Evolutionary conservation across 768 basidiomycete genomes (phyloP).

Genomic region (Pisolithus microcarpus): DNA sequence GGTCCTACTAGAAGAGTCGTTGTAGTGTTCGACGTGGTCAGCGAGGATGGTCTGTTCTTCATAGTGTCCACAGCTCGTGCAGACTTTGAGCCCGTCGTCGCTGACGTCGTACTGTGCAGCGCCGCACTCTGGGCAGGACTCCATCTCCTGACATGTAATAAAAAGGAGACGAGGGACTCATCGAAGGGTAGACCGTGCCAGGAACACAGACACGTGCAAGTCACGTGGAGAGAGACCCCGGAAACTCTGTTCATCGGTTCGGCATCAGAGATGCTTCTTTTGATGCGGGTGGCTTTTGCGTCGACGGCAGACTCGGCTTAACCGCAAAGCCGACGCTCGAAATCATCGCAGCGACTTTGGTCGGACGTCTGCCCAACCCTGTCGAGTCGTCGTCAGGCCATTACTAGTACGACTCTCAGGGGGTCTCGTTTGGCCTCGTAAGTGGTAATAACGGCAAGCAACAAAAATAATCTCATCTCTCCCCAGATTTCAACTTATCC

Average conservation of each 20-base stretch:
- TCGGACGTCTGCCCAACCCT: too few relatives aligned
- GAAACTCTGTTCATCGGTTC: conserved; percentile 15
- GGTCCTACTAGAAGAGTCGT: conserved; percentile 38
- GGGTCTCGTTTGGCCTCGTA: too few relatives aligned
- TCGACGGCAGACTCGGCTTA: too few relatives aligned
- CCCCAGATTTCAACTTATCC: conserved; percentile 1
- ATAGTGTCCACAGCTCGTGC: conserved; percentile 59
- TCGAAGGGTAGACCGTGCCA: neutral
- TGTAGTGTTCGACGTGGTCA: conserved; percentile 33
- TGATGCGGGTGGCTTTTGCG: too few relatives aligned
- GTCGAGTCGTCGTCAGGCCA: too few relatives aligned
- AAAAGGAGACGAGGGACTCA: too few relatives aligned
- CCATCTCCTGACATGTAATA: neutral
- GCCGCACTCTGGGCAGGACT: conserved; percentile 48
- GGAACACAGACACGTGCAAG: neutral
- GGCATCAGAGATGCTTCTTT: neutral
- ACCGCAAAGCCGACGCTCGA: too few relatives aligned
- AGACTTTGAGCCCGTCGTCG: conserved; percentile 56
- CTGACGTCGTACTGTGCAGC: conserved; percentile 42
- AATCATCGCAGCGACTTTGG: too few relatives aligned
- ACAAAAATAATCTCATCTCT: too few relatives aligned
- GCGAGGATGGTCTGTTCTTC: conserved; percentile 57
- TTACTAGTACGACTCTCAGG: too few relatives aligned
- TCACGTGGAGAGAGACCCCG: conserved; percentile 15
- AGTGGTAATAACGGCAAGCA: too few relatives aligned